Evolutionary conservation across 371 early-diverging fungal genomes (phyloP).

Genomic region (Mucor ambiguus): DNA sequence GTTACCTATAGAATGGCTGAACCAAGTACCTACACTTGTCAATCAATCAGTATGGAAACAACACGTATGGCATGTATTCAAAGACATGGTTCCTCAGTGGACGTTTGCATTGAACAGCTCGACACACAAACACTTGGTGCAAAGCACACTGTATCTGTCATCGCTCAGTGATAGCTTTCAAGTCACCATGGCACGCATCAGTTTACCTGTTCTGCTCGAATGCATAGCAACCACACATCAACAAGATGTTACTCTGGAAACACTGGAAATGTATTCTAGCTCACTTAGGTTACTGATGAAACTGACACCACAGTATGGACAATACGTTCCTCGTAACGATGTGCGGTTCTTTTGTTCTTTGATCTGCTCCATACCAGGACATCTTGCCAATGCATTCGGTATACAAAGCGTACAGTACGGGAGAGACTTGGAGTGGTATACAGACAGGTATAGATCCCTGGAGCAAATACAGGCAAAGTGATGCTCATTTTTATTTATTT

Average conservation of each 20-base stretch:
- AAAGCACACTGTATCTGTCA: constrained; percentile 1
- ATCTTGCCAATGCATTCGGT: constrained; percentile 34
- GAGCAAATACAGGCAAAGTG: not conserved
- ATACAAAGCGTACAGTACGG: constrained; percentile 8
- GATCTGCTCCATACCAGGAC: constrained; percentile 37
- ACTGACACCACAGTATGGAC: constrained; percentile 8
- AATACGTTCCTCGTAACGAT: not conserved
- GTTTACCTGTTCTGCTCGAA: constrained; percentile 30
- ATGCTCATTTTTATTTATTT: not conserved
- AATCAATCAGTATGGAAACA: constrained; percentile 27
- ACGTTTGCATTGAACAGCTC: constrained; percentile 17
- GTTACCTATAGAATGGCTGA: constrained; percentile 10
- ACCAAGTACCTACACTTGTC: not conserved
- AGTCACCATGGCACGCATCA: constrained; percentile 13
- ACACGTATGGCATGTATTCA: constrained; percentile 30
- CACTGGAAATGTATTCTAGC: constrained; percentile 17
- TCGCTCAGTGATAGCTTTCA: not conserved
- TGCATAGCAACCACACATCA: constrained; percentile 15
- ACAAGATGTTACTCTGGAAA: constrained; percentile 11
- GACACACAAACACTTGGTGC: not conserved
- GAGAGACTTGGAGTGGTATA: constrained; percentile 19
- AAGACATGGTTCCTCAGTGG: constrained; percentile 34
- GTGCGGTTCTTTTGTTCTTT: constrained; percentile 27
- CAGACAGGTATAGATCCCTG: constrained; percentile 5
- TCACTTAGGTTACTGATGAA: not conserved